These are phyloP conservation scores for Gaeumannomyces tritici DNA, from an alignment of 2,329 filamentous ascomycete species.

Conservation along the genomic window DNA sequence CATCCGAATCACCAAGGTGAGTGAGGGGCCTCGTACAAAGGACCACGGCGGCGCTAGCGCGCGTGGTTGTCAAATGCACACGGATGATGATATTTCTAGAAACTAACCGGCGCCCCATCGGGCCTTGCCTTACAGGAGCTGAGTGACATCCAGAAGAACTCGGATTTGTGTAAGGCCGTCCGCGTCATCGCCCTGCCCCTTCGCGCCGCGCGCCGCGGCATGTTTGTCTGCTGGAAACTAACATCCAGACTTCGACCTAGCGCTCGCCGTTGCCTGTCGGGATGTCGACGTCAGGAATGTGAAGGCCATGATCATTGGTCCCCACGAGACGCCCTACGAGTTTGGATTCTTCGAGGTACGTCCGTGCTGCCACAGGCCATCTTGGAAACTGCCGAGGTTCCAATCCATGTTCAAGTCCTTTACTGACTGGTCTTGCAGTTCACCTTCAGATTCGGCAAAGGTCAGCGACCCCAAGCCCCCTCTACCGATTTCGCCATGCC, in stretches of 20 bases:
- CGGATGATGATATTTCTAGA: background rate
- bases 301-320: conserved; percentile 80
- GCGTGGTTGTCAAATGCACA: background rate
- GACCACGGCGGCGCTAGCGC: conserved; percentile 4
- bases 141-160: conserved; percentile 70
- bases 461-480: conserved; percentile 27
- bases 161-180: conserved; percentile 63
- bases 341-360: conserved; percentile 92
- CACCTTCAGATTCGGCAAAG: conserved; percentile 63
- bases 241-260: conserved; percentile 28
- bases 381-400: background rate
- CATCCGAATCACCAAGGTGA: conserved; percentile 75
- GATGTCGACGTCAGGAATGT: conserved; percentile 86
- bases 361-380: background rate
- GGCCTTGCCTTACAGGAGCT: conserved; percentile 54
- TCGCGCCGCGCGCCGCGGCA: background rate
- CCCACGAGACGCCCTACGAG: conserved; percentile 90
- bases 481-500: background rate
- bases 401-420: background rate
- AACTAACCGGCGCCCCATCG: background rate
- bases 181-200: background rate
- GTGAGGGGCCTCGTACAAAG: conserved; percentile 23
- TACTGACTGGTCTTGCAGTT: conserved; percentile 42
- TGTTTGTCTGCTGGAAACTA: background rate
- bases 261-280: conserved; percentile 76